Evolutionary conservation across 768 basidiomycete species (phyloP).

Genomic region (Pisolithus orientalis): DNA sequence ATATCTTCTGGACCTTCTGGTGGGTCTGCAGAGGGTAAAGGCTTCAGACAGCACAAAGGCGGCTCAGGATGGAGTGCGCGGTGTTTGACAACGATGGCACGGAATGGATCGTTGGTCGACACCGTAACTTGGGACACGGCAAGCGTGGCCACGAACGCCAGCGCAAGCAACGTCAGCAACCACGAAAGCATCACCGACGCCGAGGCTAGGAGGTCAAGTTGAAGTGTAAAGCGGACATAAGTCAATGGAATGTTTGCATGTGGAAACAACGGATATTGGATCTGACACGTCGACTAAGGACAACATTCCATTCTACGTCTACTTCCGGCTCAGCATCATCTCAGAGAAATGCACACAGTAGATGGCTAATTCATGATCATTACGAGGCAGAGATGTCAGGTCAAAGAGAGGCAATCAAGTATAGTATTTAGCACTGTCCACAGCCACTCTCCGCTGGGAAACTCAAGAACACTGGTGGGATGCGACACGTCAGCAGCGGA

Average conservation of each 20-base stretch:
- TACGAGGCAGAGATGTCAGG: background rate
- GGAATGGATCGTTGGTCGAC: conserved; percentile 55
- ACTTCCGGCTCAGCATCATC: no score
- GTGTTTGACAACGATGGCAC: conserved; percentile 43
- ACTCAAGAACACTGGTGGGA: conserved; percentile 18
- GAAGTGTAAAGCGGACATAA: background rate
- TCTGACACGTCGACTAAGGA: no score
- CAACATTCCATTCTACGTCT: no score
- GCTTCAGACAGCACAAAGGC: conserved; percentile 66
- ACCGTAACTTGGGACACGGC: conserved; percentile 27
- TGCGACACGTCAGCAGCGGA: background rate
- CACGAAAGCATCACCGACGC: background rate
- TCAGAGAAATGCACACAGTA: background rate
- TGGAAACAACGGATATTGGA: no score
- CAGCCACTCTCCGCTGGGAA: background rate
- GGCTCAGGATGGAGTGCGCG: conserved; percentile 41
- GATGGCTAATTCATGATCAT: background rate
- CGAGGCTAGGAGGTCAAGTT: conserved; percentile 1
- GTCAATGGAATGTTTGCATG: background rate
- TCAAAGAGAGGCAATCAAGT: background rate
- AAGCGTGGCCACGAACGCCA: conserved; percentile 18
- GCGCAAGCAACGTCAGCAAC: conserved; percentile 9
- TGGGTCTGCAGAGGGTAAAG: conserved; percentile 31
- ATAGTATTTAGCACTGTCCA: conserved; percentile 5
- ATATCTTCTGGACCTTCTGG: conserved; percentile 50